Evolutionary conservation across 2,329 filamentous ascomycete species (phyloP).

Genomic region (Fusarium caatingaense): DNA sequence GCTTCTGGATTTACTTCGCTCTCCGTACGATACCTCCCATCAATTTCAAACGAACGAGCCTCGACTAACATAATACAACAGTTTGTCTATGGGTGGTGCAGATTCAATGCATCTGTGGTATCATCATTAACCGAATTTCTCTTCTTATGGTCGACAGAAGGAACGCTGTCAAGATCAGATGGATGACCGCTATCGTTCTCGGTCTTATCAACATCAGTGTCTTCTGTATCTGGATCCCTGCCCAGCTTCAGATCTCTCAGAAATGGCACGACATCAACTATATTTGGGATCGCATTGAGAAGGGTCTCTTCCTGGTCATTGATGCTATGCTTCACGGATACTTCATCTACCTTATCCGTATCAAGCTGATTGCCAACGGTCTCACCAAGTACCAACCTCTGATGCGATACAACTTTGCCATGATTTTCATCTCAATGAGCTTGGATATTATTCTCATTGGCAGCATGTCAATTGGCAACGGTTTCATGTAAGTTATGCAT

Average conservation of each 20-base stretch:
- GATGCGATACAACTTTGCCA: conserved; percentile 48
- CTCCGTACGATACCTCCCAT: conserved; percentile 20
- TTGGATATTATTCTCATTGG: conserved; percentile 45
- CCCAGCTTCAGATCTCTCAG: conserved; percentile 32
- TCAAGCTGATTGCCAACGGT: conserved; percentile 54
- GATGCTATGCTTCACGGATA: conserved; percentile 50
- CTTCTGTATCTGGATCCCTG: conserved; percentile 34
- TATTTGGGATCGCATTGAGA: conserved; percentile 35
- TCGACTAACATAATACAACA: conserved; percentile 11
- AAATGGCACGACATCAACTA: conserved; percentile 27
- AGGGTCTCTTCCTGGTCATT: conserved; percentile 29
- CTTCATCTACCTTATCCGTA: conserved; percentile 57
- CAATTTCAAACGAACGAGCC: fast-evolving
- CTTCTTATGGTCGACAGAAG: conserved; percentile 35
- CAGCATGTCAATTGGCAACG: conserved; percentile 41
- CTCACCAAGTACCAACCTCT: conserved; percentile 61
- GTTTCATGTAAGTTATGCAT: conserved; percentile 33
- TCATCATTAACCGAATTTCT: conserved; percentile 40
- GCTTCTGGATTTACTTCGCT: conserved; percentile 39
- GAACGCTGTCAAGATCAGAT: conserved; percentile 20
- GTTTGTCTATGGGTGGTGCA: conserved; percentile 37
- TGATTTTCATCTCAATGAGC: conserved; percentile 43
- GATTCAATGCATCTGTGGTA: conserved; percentile 41
- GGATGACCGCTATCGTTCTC: conserved; percentile 15
- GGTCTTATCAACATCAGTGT: conserved; percentile 39